Conservation (phyloP, 148 eudicot genomes). For the Camellia sinensis region DNA sequence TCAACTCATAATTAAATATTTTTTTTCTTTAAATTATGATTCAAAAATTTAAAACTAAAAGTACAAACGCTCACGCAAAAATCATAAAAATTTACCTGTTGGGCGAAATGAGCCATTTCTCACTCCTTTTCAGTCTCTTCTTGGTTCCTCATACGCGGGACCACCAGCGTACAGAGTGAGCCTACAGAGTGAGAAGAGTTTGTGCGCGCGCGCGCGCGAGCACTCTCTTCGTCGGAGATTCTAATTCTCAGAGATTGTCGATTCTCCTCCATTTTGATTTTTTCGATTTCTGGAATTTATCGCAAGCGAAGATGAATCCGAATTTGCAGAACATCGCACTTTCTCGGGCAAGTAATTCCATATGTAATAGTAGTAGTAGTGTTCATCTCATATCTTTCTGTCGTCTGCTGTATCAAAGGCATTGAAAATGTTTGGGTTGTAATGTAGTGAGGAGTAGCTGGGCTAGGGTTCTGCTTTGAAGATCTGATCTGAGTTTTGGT, state of each 20-base stretch:
- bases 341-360: neutral
- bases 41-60: no score
- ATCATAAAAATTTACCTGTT: no score
- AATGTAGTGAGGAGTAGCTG: neutral
- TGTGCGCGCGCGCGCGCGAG: no score
- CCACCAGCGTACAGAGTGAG: neutral
- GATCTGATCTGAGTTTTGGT: slow-evolving; percentile 29
- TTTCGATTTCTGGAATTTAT: neutral
- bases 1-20: no score
- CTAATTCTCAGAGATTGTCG: neutral
- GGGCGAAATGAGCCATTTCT: no score
- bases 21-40: no score
- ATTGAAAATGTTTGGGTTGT: neutral
- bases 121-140: neutral
- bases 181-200: neutral
- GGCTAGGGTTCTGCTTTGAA: slow-evolving; percentile 8
- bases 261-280: neutral
- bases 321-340: neutral
- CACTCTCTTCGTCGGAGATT: neutral
- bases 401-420: neutral
- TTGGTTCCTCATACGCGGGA: neutral
- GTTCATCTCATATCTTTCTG: neutral
- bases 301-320: neutral
- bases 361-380: no score
- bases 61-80: no score